Evolutionary conservation across 257 asterid genomes (phyloP).

Genomic region (Solanum chilense): DNA sequence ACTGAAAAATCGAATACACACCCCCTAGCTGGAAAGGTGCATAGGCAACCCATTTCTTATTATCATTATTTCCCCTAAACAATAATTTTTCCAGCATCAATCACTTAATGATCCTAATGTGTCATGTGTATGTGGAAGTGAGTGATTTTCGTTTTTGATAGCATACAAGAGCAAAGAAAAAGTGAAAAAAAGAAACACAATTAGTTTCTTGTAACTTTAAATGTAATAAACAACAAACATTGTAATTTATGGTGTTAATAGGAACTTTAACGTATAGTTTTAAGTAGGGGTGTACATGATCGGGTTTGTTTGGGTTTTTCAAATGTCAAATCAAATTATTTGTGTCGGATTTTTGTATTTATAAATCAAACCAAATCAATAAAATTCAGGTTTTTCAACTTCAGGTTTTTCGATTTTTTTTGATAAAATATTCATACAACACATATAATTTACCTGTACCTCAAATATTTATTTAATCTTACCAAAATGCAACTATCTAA

Average conservation of each 20-base stretch:
- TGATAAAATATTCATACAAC: too few species aligned
- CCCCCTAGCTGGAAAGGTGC: too few species aligned
- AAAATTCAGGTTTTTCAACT: too few species aligned
- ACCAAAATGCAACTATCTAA: too few species aligned
- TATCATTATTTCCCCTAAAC: neutral
- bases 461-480: too few species aligned
- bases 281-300: neutral
- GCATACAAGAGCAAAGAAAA: neutral
- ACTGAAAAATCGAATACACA: too few species aligned
- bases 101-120: neutral
- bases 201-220: neutral
- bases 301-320: accelerated
- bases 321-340: too few species aligned
- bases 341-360: too few species aligned
- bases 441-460: too few species aligned
- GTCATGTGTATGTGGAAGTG: neutral
- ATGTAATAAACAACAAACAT: neutral
- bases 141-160: neutral
- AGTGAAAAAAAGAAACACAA: neutral
- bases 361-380: too few species aligned
- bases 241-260: neutral
- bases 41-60: neutral
- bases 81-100: neutral
- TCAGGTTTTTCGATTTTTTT: too few species aligned
- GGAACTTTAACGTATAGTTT: neutral